A percentile compares a stretch with the other conserved stretches of the same genome.
phyloP scores from a whole-genome alignment of 1,284 basidiomycete species.

The Ustilago bromivora region DNA sequence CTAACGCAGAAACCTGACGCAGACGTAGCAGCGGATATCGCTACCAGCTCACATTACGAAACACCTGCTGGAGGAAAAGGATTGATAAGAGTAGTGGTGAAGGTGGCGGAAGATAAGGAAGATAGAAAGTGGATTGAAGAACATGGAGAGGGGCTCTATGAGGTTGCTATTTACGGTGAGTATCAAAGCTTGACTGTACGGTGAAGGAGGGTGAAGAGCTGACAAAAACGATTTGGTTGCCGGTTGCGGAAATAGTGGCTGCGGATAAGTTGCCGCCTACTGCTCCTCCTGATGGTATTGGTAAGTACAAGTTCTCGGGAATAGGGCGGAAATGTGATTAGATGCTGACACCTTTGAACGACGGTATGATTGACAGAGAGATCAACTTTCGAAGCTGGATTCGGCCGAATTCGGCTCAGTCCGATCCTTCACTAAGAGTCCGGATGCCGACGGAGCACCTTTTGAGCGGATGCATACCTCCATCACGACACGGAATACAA shows the following conservation, averaged over 20 bases:
- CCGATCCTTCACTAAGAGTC: conserved; percentile 31
- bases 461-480: not conserved
- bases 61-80: not conserved
- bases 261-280: conserved; percentile 36
- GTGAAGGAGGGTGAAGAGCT: not conserved
- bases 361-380: conserved; percentile 12
- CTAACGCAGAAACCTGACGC: conserved; percentile 18
- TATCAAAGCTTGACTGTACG: not conserved
- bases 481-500: not conserved
- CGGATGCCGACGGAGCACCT: not conserved
- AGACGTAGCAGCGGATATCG: conserved; percentile 10
- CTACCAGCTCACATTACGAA: conserved; percentile 17
- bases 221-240: not conserved
- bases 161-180: conserved; percentile 46
- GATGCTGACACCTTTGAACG: not conserved
- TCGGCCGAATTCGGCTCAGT: conserved; percentile 32
- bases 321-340: not conserved
- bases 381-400: conserved; percentile 34
- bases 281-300: conserved; percentile 50
- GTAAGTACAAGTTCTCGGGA: conserved; percentile 18
- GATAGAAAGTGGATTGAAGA: conserved; percentile 44
- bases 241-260: conserved; percentile 16
- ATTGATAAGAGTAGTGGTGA: conserved; percentile 32
- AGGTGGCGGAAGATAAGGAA: conserved; percentile 47
- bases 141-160: conserved; percentile 52